Evolutionary conservation across 768 basidiomycete genomes (phyloP), one percentile per base, ranked within the genome.

Genomic region (Candolleomyces efflorescens): DNA sequence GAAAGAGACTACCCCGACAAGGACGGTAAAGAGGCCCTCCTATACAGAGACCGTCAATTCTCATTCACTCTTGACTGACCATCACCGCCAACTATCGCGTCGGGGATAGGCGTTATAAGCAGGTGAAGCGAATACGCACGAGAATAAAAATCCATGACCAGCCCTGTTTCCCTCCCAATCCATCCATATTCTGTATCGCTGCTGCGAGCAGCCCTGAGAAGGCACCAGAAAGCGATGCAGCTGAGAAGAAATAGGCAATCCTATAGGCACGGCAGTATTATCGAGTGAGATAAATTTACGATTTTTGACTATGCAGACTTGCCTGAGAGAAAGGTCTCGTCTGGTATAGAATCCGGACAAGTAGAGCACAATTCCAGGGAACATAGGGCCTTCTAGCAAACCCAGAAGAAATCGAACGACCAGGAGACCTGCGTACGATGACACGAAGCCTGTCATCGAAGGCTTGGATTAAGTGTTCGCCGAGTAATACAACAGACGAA

Each of bases 201-300:
- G 82, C 73, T 0, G 86, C 85, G 1, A 89, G 74, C 6, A 89
- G 69, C 44, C 87, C 87, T 5, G 84, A 85, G 62, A 86, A 85
- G 0, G 82, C 80, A 1, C 83, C 82, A 0, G 85, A 78, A 3
- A 83, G 71, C 73, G 76, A 78, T 1, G 77, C 68, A 1, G 76
- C 67, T 0, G 73, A 71, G 50, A 71, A 76, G 65, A 79, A 78
- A 5, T 71, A 63, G 1, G 77, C 75, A 46, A 78, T 67, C 11
- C 78, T 79, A 36, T 24, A 53, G n/a, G 24, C 15, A 27, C 47
- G 47, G 43, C 44, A 10, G 22, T 38, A 32, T 23, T 32, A 32
- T 32, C 32, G 32, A 32, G n/a, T 11, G 39, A 46, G 26, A 44
- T 20, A 22, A 6, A 10, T 26, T 13, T 20, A 3, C 32, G 24